Evolutionary conservation across 768 basidiomycete species (phyloP), one percentile per base, ranked within the genome.

Genomic region (Pulveroboletus frians): DNA sequence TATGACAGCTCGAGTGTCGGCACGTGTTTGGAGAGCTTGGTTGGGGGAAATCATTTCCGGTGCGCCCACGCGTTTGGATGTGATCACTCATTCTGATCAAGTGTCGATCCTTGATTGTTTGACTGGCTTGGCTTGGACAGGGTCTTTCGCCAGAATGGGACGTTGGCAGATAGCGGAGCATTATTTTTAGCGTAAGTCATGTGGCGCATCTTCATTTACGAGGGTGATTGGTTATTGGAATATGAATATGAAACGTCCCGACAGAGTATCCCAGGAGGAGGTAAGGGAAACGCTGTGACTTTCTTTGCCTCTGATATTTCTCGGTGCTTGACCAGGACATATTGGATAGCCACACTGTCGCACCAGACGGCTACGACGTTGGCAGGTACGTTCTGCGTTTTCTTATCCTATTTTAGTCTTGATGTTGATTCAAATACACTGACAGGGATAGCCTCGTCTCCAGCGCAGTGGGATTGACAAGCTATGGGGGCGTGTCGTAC

Each of bases 111-210:
- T 20, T 17, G 41, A 30, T 27, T 8, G 13, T 41, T 43, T 39
- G 39, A 15, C 15, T 15, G n/a, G 30, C 2, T 34, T 18, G 43
- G 10, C 17, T 21, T 20, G 23, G 11, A 26, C 21, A 54, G 81
- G 13, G 70, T 80, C 5, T 84, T 62, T 62, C 73, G 73, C 36
- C 83, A 86, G 62, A 80, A 84, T 52, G 83, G 84, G 1, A 61
- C 76, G 3, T 18, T 26, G 14, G 83, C 82, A 2, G 34, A 74
- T 43, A 77, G 63, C 29, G 70, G 71, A 1, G 74, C 76, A 4
- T 62, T 84, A 26, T 88, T 86, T 64, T 70, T 82, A 17, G 80
- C 78, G 78, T 81, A 61, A 56, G 78, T 66, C 2, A 3, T 27
- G 8, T 9, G 4, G 14, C 10, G 10, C 36, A 18, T 15, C 31